A percentile compares a stretch with the other conserved stretches of the same genome.
phyloP scores from a whole-genome alignment of 257 asterid genomes.

The Coffea canephora region DNA sequence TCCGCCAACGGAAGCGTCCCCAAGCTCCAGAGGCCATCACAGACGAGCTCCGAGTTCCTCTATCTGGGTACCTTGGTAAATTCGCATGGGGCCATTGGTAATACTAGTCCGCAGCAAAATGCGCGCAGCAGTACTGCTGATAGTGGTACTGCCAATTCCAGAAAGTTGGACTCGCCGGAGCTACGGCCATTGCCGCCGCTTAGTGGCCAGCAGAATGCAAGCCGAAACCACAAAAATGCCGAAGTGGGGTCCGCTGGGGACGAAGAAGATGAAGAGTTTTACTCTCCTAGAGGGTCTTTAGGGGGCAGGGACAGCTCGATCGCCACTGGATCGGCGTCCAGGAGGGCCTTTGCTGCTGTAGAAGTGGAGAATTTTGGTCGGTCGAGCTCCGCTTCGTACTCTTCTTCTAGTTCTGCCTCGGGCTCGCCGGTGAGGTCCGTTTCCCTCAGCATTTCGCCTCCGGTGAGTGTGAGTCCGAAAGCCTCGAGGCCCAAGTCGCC shows the following conservation, averaged over 20 bases:
- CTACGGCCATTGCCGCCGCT: slow-evolving; percentile 87
- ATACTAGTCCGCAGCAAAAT: slow-evolving; percentile 9
- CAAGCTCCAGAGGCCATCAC: slow-evolving; percentile 84
- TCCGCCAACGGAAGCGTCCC: slow-evolving; percentile 37
- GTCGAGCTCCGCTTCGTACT: slow-evolving; percentile 54
- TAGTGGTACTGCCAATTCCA: slow-evolving; percentile 28
- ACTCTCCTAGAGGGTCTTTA: slow-evolving; percentile 75
- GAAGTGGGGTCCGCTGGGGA: slow-evolving; percentile 43
- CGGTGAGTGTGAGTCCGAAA: slow-evolving; percentile 60
- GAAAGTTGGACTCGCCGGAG: slow-evolving; percentile 83
- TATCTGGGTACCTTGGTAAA: slow-evolving; percentile 87
- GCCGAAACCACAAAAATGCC: slow-evolving; percentile 33
- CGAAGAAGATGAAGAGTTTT: slow-evolving; percentile 64
- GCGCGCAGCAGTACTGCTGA: slow-evolving; percentile 25
- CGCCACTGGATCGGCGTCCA: slow-evolving; percentile 66
- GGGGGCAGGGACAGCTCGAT: slow-evolving; percentile 59
- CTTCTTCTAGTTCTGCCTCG: slow-evolving; percentile 70
- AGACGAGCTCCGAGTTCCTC: slow-evolving; percentile 82
- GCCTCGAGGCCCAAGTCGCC: slow-evolving; percentile 72
- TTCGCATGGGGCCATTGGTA: slow-evolving; percentile 48
- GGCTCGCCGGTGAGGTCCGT: slow-evolving; percentile 81
- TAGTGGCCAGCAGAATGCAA: slow-evolving; percentile 30
- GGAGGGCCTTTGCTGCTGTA: slow-evolving; percentile 51
- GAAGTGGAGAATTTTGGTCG: slow-evolving; percentile 45
- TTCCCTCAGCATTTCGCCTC: slow-evolving; percentile 78